phyloP scores from a whole-genome alignment of 164 flowering plant species.

The Nelumbo lutea region DNA sequence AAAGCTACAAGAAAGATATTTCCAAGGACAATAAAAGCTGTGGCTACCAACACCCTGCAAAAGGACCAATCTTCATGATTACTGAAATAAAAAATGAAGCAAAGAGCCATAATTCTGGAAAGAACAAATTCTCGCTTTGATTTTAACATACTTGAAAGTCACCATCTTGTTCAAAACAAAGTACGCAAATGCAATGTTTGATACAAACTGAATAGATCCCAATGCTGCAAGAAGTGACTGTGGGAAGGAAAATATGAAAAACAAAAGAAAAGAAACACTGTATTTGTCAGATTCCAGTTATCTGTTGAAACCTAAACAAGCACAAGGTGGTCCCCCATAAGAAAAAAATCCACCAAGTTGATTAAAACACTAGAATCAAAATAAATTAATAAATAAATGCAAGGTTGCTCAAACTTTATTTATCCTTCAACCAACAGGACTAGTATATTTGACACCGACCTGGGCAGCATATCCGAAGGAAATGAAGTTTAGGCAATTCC shows the following conservation, averaged over 20 bases:
- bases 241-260: conserved; percentile 8
- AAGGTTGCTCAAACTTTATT: neutral
- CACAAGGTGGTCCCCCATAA: neutral
- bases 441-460: conserved; percentile 41
- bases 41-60: conserved; percentile 82
- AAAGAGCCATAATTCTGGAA: neutral
- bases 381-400: neutral
- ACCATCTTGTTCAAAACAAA: conserved; percentile 84
- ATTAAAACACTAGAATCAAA: neutral
- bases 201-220: conserved; percentile 91
- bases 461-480: conserved; percentile 99
- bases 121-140: conserved; percentile 4
- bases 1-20: conserved; percentile 92
- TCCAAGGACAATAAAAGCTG: conserved; percentile 90
- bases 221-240: conserved; percentile 99
- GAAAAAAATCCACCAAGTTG: neutral
- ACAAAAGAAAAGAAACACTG: neutral
- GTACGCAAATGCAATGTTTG: conserved; percentile 93
- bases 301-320: neutral
- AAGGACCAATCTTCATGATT: conserved; percentile 5
- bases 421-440: neutral
- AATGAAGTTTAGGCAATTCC: conserved; percentile 92
- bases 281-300: no score
- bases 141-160: conserved; percentile 66
- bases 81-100: conserved; percentile 4